Conservation (phyloP, 345 rosid species). For the Lumnitzera racemosa region DNA sequence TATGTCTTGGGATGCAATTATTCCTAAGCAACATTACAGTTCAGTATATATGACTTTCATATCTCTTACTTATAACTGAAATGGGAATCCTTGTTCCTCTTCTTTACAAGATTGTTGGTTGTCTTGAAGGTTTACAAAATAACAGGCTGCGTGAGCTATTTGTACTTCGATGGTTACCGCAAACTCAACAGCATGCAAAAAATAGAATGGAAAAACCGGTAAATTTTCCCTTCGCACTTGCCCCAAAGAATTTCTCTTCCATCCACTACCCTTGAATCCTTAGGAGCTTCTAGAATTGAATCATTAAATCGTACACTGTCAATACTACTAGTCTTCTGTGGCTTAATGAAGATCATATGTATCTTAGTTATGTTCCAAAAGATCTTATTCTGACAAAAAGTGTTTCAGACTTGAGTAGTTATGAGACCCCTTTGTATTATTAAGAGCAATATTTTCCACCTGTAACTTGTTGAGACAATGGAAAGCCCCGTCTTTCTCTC, state of each 20-base stretch:
- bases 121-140: constrained; percentile 55
- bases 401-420: neutral
- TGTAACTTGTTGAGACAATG: too few relatives aligned
- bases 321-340: too few relatives aligned
- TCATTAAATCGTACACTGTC: neutral
- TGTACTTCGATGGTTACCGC: constrained; percentile 43
- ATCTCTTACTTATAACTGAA: too few relatives aligned
- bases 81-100: neutral
- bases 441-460: neutral
- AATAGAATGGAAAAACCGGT: constrained; percentile 91
- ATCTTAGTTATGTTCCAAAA: neutral
- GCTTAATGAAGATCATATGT: neutral
- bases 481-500: neutral
- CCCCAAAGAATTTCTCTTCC: too few relatives aligned
- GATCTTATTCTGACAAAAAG: neutral
- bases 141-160: constrained; percentile 41
- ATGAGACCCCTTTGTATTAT: neutral
- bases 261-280: neutral
- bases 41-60: too few relatives aligned
- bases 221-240: constrained; percentile 3
- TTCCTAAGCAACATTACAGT: too few relatives aligned
- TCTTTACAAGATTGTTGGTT: neutral
- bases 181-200: constrained; percentile 41
- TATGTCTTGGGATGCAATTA: too few relatives aligned
- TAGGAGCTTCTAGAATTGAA: neutral